Conservation (phyloP, 768 basidiomycete species). For the Serendipita vermifera region DNA sequence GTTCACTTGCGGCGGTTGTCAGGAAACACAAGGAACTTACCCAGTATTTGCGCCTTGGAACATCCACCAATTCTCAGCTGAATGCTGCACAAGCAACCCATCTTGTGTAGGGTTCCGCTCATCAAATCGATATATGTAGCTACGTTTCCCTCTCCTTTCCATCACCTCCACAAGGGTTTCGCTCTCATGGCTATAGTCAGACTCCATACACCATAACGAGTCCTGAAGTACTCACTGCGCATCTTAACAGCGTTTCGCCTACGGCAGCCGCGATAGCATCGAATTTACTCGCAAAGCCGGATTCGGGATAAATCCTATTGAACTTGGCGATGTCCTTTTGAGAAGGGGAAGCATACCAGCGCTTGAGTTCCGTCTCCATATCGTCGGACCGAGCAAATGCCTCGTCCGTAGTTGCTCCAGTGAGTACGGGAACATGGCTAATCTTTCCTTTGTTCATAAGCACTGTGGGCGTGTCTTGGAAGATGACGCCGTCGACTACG, state of each 20-base stretch:
- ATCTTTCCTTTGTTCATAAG: constrained; percentile 35
- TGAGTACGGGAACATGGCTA: constrained; percentile 40
- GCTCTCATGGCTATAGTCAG: background rate
- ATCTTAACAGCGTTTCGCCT: constrained; percentile 38
- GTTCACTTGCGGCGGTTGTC: background rate
- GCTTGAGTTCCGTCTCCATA: constrained; percentile 27
- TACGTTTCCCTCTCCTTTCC: too few relatives aligned
- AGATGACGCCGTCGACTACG: constrained; percentile 40
- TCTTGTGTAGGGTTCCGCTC: constrained; percentile 36
- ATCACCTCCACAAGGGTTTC: constrained; percentile 1
- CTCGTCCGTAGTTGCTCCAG: constrained; percentile 50
- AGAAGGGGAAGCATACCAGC: constrained; percentile 35
- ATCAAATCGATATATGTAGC: constrained; percentile 43
- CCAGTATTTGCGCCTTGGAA: constrained; percentile 47
- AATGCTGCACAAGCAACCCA: constrained; percentile 30
- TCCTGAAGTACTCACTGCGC: constrained; percentile 34
- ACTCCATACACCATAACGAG: background rate
- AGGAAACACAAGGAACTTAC: constrained; percentile 23
- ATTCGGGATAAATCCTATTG: background rate
- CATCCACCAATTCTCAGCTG: constrained; percentile 59
- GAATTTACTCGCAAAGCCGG: background rate
- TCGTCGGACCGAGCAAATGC: constrained; percentile 34
- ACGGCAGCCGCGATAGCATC: background rate
- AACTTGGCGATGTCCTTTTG: constrained; percentile 11
- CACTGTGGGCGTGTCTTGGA: constrained; percentile 39